Evolutionary conservation across 2,329 filamentous ascomycete genomes (phyloP), one percentile per base, ranked within the genome.

Genomic region (Diplodia seriata): DNA sequence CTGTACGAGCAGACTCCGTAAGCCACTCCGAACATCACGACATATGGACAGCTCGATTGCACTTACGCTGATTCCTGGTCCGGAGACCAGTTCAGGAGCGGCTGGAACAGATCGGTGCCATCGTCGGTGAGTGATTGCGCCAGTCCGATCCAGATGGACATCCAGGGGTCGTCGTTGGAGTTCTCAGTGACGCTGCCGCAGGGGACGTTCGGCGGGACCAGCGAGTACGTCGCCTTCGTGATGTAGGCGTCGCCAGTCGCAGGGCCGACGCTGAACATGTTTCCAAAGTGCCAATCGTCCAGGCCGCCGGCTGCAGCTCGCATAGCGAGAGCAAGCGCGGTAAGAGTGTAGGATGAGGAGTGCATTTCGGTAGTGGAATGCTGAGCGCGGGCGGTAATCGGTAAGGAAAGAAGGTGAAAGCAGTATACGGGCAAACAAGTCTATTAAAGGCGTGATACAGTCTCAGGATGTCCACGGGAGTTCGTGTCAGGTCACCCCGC

Each of bases 61-160:
- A 38, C 43, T 51, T 9, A 63, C 62, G 47, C 50, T 2, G 62
- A 38, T 20, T 31, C 26, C 38, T 67, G 64, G 20, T 67, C 31
- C 1, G 64, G 64, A 5, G 64, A 56, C 64, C 64, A 67, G 54
- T 59, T 59, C 26, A 67, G 14, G 3, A 69, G 50, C n/a, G 66
- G 68, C 53, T 69, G 68, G 11, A 65, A n/a, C 2, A 65, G 62
- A 11, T n/a, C 49, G 0, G 33, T 65, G 15, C 11, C n/a, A 5
- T 59, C 61, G 14, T 68, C 67, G 14, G 62, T 43, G 9, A 59
- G 31, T 3, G 67, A 49, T 2, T 64, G n/a, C 8, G 66, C 54
- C 5, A 69, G 23, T 23, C 68, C 68, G 43, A 68, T 55, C 56
- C 67, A 68, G 38, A 68, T 54, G 31, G 51, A 50, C 53, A 67